Base-by-base conservation (phyloP, 2,329 filamentous ascomycete species). In the Colletotrichum sp. region DNA sequence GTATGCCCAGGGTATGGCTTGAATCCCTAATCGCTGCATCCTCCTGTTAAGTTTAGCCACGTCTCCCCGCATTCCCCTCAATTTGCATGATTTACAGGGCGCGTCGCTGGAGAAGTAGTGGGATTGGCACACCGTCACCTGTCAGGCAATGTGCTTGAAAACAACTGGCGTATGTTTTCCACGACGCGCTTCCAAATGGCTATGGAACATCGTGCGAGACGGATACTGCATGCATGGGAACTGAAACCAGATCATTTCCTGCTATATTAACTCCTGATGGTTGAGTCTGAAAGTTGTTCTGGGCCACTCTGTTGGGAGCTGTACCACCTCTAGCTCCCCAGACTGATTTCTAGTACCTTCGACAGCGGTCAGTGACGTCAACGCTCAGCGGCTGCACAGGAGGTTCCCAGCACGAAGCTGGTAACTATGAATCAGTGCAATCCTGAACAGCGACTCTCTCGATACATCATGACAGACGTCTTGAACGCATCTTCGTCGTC, bases 191-290 rank as follows among this genome's bases (percentile, higher is more conserved):
- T 7, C n/a, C n/a, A 21, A 21, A 52, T 7, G 6, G n/a, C 12
- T 0, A 4, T 1, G 43, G 10, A 52, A 7, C 5, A 13, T 52
- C 6, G 43, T 52, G n/a, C 43, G n/a, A 21, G 2, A 52, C 6
- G n/a, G 3, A 48, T 4, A 48, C 39, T 48, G 9, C 9, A n/a
- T 21, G 10, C 0, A 48, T 7, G 4, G n/a, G n/a, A 52, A 4
- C 10, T 21, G 0, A 4, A 21, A 13, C 2, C 10, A 52, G 6
- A 48, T n/a, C 18, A 6, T n/a, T n/a, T 12, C 5, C 1, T 48
- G 0, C 5, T 1, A 13, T 7, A 3, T 3, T 2, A 52, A 13
- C 10, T 7, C 43, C 6, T 21, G 43, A 4, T 21, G 10, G 10
- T 4, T 52, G 43, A 52, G 10, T 21, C n/a, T 52, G 10, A 21